Percentiles rank a stretch among this genome's conserved stretches.
phyloP scores from a whole-genome alignment of 495 filamentous ascomycete genomes.

The Thozetella sp. region DNA sequence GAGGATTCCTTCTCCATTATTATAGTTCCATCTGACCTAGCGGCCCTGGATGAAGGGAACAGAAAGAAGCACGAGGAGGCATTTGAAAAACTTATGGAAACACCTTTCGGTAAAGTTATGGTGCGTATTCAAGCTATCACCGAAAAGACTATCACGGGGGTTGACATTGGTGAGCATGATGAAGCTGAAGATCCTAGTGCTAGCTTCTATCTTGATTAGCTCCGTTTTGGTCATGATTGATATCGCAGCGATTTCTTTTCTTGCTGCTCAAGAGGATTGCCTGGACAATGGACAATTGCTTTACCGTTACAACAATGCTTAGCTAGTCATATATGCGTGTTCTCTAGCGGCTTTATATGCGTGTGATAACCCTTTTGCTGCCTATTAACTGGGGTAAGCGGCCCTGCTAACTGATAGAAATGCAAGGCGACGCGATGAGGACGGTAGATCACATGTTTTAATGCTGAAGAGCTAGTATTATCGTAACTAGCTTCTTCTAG shows the following conservation, averaged over 20 bases:
- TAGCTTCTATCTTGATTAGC: not conserved
- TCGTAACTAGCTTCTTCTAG: not conserved
- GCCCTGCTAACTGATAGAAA: not conserved
- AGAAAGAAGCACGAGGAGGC: not conserved
- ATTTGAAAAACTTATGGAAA: not conserved
- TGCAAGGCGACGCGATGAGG: not conserved
- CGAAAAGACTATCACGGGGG: not conserved
- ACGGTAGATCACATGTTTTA: not conserved
- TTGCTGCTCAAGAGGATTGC: not conserved
- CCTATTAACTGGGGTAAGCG: not conserved
- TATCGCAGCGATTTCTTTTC: not conserved
- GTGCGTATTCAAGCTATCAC: not conserved
- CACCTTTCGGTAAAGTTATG: not conserved
- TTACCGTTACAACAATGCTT: not conserved
- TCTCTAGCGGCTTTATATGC: not conserved
- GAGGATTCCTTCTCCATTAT: not conserved
- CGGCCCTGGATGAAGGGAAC: not conserved
- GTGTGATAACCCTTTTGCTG: not conserved
- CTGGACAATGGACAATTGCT: not conserved
- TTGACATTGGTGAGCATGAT: not conserved
- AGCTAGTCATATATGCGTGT: not conserved
- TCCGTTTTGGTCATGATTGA: not conserved
- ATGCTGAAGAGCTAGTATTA: not conserved
- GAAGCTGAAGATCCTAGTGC: not conserved
- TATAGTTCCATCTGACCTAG: not conserved